Evolutionary conservation across 331 rosid genomes (phyloP).

Genomic region (Ulmus americana): DNA sequence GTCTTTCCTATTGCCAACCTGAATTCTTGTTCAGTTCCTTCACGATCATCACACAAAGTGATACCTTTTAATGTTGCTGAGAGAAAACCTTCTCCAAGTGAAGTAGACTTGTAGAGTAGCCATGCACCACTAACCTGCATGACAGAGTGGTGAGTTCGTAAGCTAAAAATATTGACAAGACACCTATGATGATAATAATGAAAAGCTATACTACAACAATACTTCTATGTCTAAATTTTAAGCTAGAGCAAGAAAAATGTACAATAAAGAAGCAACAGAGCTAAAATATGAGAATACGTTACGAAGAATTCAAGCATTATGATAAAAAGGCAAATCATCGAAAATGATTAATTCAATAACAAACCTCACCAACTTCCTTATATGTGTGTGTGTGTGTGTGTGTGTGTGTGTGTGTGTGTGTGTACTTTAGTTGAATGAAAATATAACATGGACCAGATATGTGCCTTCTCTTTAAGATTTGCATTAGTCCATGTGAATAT

Average conservation of each 20-base stretch:
- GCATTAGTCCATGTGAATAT: background rate
- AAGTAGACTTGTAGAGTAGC: conserved; percentile 76
- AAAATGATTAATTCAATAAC: background rate
- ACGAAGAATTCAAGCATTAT: background rate
- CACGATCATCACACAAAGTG: conserved; percentile 85
- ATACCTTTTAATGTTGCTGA: conserved; percentile 86
- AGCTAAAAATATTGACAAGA: background rate
- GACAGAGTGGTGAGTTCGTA: conserved; percentile 5
- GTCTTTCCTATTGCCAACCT: conserved; percentile 88
- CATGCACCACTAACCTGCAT: conserved; percentile 77
- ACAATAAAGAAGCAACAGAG: background rate
- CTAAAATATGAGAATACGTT: background rate
- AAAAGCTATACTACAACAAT: background rate
- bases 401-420: no score
- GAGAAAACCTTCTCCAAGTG: conserved; percentile 70
- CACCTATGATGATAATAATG: background rate
- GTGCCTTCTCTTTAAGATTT: background rate
- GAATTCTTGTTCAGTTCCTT: conserved; percentile 74
- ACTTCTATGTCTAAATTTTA: background rate
- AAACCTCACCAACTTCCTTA: background rate
- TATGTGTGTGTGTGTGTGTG: no score
- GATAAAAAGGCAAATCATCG: background rate
- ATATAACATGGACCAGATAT: background rate
- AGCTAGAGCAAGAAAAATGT: background rate
- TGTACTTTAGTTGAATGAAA: background rate